Conservation (phyloP, 768 basidiomycete species). For the Gyrodon lividus region DNA sequence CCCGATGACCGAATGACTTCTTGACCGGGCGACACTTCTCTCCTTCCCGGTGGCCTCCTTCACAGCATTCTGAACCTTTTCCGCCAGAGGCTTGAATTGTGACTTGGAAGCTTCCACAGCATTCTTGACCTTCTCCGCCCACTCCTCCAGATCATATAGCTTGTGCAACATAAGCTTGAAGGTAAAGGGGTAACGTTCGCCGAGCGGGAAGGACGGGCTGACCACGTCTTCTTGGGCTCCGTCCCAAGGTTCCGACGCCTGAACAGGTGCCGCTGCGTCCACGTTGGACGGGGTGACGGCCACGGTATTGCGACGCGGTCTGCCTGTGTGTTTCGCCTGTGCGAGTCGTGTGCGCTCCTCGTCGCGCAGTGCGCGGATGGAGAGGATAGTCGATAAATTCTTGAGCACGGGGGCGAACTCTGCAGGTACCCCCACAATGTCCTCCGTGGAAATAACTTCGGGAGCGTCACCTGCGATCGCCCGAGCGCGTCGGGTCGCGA, state of each 20-base stretch:
- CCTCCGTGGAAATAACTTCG: conserved; percentile 29
- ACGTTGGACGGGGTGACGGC: conserved; percentile 15
- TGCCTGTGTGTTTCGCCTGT: not conserved
- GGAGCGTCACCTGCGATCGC: conserved; percentile 14
- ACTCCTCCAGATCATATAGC: conserved; percentile 59
- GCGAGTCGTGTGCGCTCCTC: conserved; percentile 9
- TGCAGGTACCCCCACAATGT: conserved; percentile 29
- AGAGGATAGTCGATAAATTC: conserved; percentile 36
- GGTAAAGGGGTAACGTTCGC: conserved; percentile 50
- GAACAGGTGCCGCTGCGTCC: not conserved
- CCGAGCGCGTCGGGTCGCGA: conserved; percentile 45
- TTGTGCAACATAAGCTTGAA: conserved; percentile 70
- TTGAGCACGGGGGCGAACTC: conserved; percentile 33
- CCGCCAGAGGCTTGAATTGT: conserved; percentile 56
- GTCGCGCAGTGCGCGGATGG: conserved; percentile 34
- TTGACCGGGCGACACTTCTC: conserved; percentile 27
- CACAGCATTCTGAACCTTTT: conserved; percentile 24
- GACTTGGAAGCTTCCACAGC: conserved; percentile 52
- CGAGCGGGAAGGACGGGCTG: conserved; percentile 43
- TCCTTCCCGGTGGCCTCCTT: conserved; percentile 16
- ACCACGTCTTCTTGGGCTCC: conserved; percentile 25
- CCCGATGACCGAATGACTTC: conserved; percentile 34
- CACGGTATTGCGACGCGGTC: conserved; percentile 24
- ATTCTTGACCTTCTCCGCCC: conserved; percentile 53
- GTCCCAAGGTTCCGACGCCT: conserved; percentile 10